Base-by-base conservation (phyloP, 202 grass and related monocot species). In the Elaeis oleifera region DNA sequence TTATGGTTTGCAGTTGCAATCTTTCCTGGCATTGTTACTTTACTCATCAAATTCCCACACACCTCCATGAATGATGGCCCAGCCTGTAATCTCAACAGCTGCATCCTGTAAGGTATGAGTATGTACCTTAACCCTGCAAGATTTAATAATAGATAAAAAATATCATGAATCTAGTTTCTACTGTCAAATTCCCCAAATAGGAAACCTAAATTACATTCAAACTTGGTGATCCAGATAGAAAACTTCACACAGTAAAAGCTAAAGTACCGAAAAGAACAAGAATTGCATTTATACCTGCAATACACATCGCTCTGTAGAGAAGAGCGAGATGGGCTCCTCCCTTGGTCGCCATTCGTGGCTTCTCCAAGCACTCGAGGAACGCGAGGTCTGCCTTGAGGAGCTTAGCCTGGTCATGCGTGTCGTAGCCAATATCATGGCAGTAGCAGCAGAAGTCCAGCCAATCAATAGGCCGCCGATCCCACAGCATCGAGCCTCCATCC, bases 401-500 rank as follows among this genome's bases (percentile, higher is more conserved):
- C 74, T 84, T 77, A 0, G 80, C 88, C 75, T 99, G 94, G 61
- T 99, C 94, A 71, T 92, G 74, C 0, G 94, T 92, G 70, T 97
- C 94, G 70, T 92, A 97, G 23, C 88, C 88, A 61, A 97, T 97
- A 71, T 97, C 94, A 77, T 97, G 94, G 79, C 94, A 97, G 76
- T 92, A 97, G 73, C 94, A 97, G 79, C 94, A 97, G 70, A 91
- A 90, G 72, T 97, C 94, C 32, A 97, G 79, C 82, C 82, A 90
- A 69, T 97, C 85, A 28, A 89, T 76, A 49, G 94, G 88, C 61
- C 94, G 80, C 20, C 69, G 80, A 49, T 97, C 94, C 94, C 88
- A 86, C 61, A 97, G 77, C 71, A 89, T 90, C 73, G 84, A 92
- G 23, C 88, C 94, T 14, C 59, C 56, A 70, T 89, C 84, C 85